Conservation (phyloP, 2,329 filamentous ascomycete genomes). For the Davidsoniella eucalypti region DNA sequence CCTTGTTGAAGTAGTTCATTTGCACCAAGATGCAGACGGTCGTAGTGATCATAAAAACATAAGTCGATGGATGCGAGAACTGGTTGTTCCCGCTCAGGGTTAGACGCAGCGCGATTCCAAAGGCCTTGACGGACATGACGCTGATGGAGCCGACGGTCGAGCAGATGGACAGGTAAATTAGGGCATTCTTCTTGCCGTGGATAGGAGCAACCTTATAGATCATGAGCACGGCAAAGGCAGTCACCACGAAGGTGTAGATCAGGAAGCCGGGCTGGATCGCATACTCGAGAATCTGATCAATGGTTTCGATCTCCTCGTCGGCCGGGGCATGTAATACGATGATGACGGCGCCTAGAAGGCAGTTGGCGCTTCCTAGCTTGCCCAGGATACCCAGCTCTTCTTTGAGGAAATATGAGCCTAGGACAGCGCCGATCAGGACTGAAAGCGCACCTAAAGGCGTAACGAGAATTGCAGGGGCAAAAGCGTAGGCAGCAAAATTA, state of each 20-base stretch:
- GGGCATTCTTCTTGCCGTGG: conserved; percentile 86
- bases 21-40: conserved; percentile 89
- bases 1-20: conserved; percentile 99
- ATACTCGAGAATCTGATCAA: conserved; percentile 81
- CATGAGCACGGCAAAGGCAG: conserved; percentile 77
- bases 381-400: conserved; percentile 83
- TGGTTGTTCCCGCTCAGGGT: conserved; percentile 89
- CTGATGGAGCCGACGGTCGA: conserved; percentile 93
- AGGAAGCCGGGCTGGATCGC: conserved; percentile 87
- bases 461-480: conserved; percentile 95
- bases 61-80: conserved; percentile 86
- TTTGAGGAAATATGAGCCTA: conserved; percentile 86
- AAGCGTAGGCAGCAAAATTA: conserved; percentile 96
- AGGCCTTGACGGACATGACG: conserved; percentile 98
- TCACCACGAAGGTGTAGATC: conserved; percentile 65
- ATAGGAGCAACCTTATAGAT: conserved; percentile 85
- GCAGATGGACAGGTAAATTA: conserved; percentile 95
- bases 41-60: conserved; percentile 91
- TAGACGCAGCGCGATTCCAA: conserved; percentile 92
- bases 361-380: conserved; percentile 89
- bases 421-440: conserved; percentile 84
- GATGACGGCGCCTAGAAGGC: conserved; percentile 87
- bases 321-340: conserved; percentile 95
- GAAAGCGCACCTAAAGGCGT: conserved; percentile 87
- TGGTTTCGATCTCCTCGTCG: conserved; percentile 76